Conservation (phyloP, 2,329 filamentous ascomycete species). For the Colletotrichum lini region DNA sequence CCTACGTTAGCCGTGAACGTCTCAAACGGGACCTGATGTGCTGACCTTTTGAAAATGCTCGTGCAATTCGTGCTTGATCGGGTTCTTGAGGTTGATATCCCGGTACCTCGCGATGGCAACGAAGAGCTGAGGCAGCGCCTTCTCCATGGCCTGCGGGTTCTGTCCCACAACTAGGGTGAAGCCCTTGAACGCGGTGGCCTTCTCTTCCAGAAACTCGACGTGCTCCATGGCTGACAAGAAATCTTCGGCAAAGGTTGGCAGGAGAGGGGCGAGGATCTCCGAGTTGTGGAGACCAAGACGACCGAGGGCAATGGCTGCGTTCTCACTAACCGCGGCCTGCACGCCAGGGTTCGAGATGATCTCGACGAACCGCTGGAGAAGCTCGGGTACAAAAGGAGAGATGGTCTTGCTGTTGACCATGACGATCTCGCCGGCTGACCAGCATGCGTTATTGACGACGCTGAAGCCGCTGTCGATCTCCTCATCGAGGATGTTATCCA, state of each 20-base stretch:
- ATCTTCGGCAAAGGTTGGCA: slow-evolving; percentile 83
- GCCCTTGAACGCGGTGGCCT: slow-evolving; percentile 92
- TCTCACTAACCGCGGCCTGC: slow-evolving; percentile 90
- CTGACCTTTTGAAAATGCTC: slow-evolving; percentile 83
- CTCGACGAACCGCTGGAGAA: slow-evolving; percentile 82
- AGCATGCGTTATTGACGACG: slow-evolving; percentile 98
- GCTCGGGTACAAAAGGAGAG: slow-evolving; percentile 80
- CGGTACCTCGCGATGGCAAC: slow-evolving; percentile 84
- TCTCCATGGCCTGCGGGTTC: slow-evolving; percentile 94
- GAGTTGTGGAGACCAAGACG: slow-evolving; percentile 86
- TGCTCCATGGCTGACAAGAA: slow-evolving; percentile 88
- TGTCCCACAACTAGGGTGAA: slow-evolving; percentile 87
- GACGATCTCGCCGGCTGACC: slow-evolving; percentile 94
- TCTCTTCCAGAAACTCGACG: slow-evolving; percentile 91
- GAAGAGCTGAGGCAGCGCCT: slow-evolving; percentile 86
- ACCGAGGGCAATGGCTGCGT: slow-evolving; percentile 93
- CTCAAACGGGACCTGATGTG: slow-evolving; percentile 42
- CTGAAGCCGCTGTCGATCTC: slow-evolving; percentile 89
- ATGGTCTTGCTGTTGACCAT: slow-evolving; percentile 83
- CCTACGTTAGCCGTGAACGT: slow-evolving; percentile 22
- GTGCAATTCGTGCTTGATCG: slow-evolving; percentile 76
- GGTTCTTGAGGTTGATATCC: slow-evolving; percentile 72
- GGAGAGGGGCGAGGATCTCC: slow-evolving; percentile 81
- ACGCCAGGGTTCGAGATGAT: slow-evolving; percentile 90
- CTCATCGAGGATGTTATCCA: slow-evolving; percentile 82